Conservation (phyloP, 306 rosid genomes). For the Pyrus communis region DNA sequence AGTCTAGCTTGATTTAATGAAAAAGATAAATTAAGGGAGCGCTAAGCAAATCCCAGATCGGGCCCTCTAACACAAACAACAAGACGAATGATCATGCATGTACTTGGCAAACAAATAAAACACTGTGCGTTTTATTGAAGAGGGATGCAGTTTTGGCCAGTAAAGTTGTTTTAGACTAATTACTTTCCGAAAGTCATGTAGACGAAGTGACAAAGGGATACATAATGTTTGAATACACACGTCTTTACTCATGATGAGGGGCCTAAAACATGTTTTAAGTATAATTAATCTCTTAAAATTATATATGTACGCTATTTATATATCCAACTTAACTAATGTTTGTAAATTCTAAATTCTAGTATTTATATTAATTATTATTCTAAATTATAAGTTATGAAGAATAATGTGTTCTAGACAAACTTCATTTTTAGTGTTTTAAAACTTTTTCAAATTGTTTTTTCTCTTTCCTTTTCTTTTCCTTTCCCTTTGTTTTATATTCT, state of each 20-base stretch:
- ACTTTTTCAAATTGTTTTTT: slow-evolving; percentile 13
- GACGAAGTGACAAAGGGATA: slow-evolving; percentile 17
- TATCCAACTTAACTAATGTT: not conserved
- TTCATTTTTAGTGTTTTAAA: slow-evolving; percentile 11
- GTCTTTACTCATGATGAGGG: not conserved
- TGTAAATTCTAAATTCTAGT: slow-evolving; percentile 7
- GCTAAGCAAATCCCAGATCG: slow-evolving; percentile 34
- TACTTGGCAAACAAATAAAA: slow-evolving; percentile 33
- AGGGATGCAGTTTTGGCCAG: slow-evolving; percentile 26
- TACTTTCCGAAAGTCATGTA: slow-evolving; percentile 31
- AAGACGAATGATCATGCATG: slow-evolving; percentile 47
- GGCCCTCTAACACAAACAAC: slow-evolving; percentile 60
- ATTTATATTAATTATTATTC: not conserved
- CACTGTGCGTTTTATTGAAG: slow-evolving; percentile 41
- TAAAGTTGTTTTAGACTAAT: slow-evolving; percentile 38
- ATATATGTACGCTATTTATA: not conserved
- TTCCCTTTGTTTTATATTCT: slow-evolving; percentile 14
- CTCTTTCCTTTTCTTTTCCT: slow-evolving; percentile 23
- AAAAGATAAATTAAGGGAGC: slow-evolving; percentile 48
- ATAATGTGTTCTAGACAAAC: slow-evolving; percentile 16
- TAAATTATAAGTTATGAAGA: slow-evolving; percentile 10
- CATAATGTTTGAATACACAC: slow-evolving; percentile 27
- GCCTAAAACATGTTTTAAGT: not conserved
- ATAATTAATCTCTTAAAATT: not conserved
- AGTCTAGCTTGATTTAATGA: slow-evolving; percentile 42